Base-by-base conservation (phyloP, 1,139 yeast genomes). In the Pichia sp. region DNA sequence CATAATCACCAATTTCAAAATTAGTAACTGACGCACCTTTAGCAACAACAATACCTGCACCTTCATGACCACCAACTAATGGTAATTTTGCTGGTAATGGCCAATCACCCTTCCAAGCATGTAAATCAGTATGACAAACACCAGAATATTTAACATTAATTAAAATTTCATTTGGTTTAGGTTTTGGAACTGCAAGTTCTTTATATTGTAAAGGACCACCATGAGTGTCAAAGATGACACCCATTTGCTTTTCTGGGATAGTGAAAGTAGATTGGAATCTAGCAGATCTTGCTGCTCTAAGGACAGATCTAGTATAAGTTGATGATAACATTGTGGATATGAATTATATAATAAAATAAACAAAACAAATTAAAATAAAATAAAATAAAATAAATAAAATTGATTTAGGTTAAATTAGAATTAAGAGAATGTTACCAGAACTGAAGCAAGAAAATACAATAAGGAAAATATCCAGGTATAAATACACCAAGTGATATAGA, bases 21-120 rank as follows among this genome's bases (percentile, higher is more conserved):
- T 82, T 80, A 57, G 68, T 73, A 55, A 83, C 94, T 54, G 77
- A 72, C 37, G 69, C 69, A 60, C 92, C 94, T 61, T 70, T 77
- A 55, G 74, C 87, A 49, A 82, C 90, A 52, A 84, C 92, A 33
- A 78, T 77, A 66, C 94, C 94, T 33, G 90, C 89, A 68, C 92
- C 92, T 68, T 84, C 94, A 71, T 84, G 94, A 59, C 94, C 94
- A 53, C 87, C 89, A 43, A 82, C 86, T 55, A 80, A 68, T 24
- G 87, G 87, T 52, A 78, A 70, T 65, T 81, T 81, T 54, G 80
- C 74, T 45, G 68, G 69, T 56, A 78, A 67, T 51, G 87, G 86
- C 87, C 87, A 80, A 61, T 81, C 87, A 61, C 86, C 87, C 60
- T 78, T 75, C 85, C 86, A 81, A 41, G 86, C 87, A 65, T 81